Evolutionary conservation across 371 early-diverging fungal species (phyloP).

Genomic region (Nosema bombycis): DNA sequence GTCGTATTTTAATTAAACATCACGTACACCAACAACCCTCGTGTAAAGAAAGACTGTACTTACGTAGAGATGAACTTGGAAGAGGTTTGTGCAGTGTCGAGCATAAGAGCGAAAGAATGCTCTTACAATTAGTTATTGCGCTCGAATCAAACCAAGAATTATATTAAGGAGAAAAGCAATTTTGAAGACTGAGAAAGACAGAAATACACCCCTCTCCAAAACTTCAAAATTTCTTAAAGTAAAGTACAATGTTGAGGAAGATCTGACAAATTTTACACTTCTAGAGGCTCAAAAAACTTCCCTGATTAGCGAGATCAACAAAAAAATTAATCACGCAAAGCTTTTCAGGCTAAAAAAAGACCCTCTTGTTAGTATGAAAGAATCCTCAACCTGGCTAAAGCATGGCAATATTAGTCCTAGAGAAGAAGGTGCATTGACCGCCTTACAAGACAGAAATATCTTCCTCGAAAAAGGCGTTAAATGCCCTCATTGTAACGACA

Average conservation of each 20-base stretch:
- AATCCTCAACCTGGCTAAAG: conserved; percentile 2
- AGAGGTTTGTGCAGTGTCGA: too few species aligned
- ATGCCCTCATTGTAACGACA: conserved; percentile 11
- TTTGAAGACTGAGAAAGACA: neutral
- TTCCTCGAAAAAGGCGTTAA: conserved; percentile 2
- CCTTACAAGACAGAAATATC: conserved; percentile 3
- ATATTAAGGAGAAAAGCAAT: neutral
- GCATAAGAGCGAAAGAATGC: too few species aligned
- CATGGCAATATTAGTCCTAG: neutral
- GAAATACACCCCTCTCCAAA: neutral
- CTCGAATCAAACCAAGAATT: neutral
- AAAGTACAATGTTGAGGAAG: neutral
- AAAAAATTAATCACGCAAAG: conserved; percentile 8
- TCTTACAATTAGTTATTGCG: too few species aligned
- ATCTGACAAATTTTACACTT: neutral
- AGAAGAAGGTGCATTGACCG: neutral
- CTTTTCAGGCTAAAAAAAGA: neutral
- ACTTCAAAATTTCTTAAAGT: neutral
- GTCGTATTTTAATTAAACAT: too few species aligned
- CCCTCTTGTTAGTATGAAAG: neutral
- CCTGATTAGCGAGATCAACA: neutral
- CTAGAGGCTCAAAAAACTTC: neutral
- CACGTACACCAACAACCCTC: too few species aligned
- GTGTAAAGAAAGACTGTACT: too few species aligned
- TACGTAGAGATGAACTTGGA: too few species aligned